These are phyloP conservation scores for Coemansia guatemalensis DNA, from an alignment of 192 early-diverging fungal genomes.

Conservation along the genomic window DNA sequence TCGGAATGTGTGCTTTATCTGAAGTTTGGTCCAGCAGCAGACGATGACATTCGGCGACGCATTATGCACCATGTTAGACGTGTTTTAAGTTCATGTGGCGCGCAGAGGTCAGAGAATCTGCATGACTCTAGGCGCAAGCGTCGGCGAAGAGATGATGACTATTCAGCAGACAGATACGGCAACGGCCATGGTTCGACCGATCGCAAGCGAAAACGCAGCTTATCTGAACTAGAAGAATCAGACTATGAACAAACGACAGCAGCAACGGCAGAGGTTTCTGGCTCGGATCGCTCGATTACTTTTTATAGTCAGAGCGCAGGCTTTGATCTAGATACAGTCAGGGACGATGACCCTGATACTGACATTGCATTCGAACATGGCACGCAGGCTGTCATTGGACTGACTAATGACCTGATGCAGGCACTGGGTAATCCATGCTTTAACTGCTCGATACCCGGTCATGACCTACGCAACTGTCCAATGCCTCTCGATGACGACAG, in stretches of 20 bases:
- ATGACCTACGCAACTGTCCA: conserved; percentile 41
- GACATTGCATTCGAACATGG: conserved; percentile 24
- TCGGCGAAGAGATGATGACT: conserved; percentile 21
- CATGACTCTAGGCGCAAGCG: conserved; percentile 24
- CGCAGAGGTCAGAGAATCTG: neutral
- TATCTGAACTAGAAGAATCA: neutral
- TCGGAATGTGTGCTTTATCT: conserved; percentile 30
- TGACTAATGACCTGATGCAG: conserved; percentile 12
- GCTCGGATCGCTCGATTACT: conserved; percentile 1
- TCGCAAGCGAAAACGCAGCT: neutral
- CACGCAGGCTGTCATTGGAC: conserved; percentile 28
- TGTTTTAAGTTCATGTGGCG: conserved; percentile 1
- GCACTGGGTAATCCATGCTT: conserved; percentile 46
- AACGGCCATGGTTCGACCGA: neutral
- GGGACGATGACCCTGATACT: conserved; percentile 8
- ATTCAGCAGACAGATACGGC: conserved; percentile 2
- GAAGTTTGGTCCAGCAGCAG: conserved; percentile 26
- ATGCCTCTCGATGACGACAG: conserved; percentile 25
- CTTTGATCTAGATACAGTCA: conserved; percentile 32
- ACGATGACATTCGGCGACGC: conserved; percentile 7
- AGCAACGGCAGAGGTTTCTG: neutral
- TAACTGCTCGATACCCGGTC: conserved; percentile 45
- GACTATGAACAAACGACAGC: neutral
- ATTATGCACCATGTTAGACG: conserved; percentile 33
- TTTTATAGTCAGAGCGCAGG: conserved; percentile 29